Conservation (phyloP, 768 basidiomycete species). For the Phylloporus rhodoxanthus region DNA sequence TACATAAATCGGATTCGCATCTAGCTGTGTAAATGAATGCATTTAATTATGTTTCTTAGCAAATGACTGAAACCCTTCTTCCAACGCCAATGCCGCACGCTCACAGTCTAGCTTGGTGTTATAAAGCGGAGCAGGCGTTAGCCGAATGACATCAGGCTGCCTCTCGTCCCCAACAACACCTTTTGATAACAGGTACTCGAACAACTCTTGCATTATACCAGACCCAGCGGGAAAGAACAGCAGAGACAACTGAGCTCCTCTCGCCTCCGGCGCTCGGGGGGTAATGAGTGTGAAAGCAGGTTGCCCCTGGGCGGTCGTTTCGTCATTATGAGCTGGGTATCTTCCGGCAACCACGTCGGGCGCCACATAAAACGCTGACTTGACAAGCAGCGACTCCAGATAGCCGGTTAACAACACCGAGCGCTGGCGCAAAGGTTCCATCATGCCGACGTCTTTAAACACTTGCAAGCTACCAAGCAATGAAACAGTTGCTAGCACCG, state of each 20-base stretch:
- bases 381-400: conserved; percentile 58
- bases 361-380: conserved; percentile 60
- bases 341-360: conserved; percentile 29
- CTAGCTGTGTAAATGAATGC: conserved; percentile 6
- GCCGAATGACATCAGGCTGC: conserved; percentile 84
- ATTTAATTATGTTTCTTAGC: conserved; percentile 10
- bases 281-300: conserved; percentile 90
- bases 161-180: conserved; percentile 94
- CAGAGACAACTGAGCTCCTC: conserved; percentile 87
- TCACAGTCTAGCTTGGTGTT: conserved; percentile 77
- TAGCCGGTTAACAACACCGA: conserved; percentile 63
- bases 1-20: conserved; percentile 31
- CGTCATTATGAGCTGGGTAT: conserved; percentile 22
- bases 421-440: conserved; percentile 60
- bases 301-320: conserved; percentile 9
- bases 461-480: conserved; percentile 79
- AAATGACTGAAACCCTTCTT: conserved; percentile 46
- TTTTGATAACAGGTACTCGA: conserved; percentile 48
- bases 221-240: conserved; percentile 59
- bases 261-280: conserved; percentile 54
- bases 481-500: conserved; percentile 69
- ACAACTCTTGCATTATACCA: conserved; percentile 66
- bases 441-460: conserved; percentile 75
- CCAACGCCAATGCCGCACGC: conserved; percentile 57
- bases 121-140: conserved; percentile 85